Base-by-base conservation (phyloP, 768 basidiomycete species). In the Melanogaster broomeanus region DNA sequence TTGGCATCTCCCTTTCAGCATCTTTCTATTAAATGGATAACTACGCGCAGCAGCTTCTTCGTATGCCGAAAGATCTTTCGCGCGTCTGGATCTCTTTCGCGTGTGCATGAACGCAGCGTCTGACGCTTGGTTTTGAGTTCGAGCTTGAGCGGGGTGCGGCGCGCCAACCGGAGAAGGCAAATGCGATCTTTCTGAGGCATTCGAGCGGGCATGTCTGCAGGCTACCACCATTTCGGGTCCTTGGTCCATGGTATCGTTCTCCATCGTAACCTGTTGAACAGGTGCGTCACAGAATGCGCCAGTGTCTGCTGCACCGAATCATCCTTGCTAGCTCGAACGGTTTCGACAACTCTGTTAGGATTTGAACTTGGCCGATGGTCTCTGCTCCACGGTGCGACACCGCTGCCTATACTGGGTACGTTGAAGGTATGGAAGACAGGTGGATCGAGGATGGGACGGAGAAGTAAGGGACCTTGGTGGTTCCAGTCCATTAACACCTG, bases 401-500 rank as follows among this genome's bases (percentile, higher is more conserved):
- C 67, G 6, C 72, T 74, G 11, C 77, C 77, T 1, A 45, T 21
- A 21, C 16, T 35, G 4, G 62, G 50, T 11, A 71, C 12, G 64
- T 71, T 0, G 78, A 72, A 6, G 89, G 87, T 50, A 92, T 76
- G 28, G 82, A 77, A 1, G 90, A 91, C 0, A 90, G 87, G 65
- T 95, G 92, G 2, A 90, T 66, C 8, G 74, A 62, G 0, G 96
- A 94, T 9, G 94, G 93, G 2, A 74, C 66, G 5, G 93, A 90
- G 72, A 79, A 90, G 72, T 91, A 98, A 0, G 91, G 88, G 11
- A 98, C 96, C 64, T 93, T 97, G 93, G 51, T 91, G 84, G 61
- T 98, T 98, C 95, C 96, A 99, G 65, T 99, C 94, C 43, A 76
- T 81, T 1, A 98, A 69, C 21, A 98, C 79, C 13, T 87, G 83